Evolutionary conservation across 352 stramenopile species (phyloP).

Genomic region (Stramenopiles sp.): DNA sequence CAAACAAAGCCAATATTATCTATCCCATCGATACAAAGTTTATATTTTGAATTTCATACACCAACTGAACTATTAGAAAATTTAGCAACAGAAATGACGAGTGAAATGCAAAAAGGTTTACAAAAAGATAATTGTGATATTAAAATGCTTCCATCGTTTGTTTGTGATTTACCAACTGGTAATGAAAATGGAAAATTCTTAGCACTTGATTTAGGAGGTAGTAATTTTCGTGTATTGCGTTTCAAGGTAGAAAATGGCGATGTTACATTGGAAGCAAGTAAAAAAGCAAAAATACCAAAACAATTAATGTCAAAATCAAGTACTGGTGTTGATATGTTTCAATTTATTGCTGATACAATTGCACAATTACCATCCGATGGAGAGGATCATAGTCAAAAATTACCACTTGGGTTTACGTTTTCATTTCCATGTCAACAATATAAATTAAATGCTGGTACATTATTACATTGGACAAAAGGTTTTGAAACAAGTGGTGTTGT

Average conservation of each 20-base stretch:
- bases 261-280: too few relatives aligned
- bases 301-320: too few relatives aligned
- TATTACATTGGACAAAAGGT: slow-evolving; percentile 26
- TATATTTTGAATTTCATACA: too few relatives aligned
- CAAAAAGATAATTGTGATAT: slow-evolving; percentile 10
- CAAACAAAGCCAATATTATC: too few relatives aligned
- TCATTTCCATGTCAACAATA: slow-evolving; percentile 24
- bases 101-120: slow-evolving; percentile 17
- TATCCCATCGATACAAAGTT: too few relatives aligned
- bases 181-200: slow-evolving; percentile 18
- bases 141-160: slow-evolving; percentile 18
- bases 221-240: slow-evolving; percentile 19
- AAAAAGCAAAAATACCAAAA: too few relatives aligned
- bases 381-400: too few relatives aligned
- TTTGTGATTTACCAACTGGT: slow-evolving; percentile 17
- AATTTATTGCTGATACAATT: too few relatives aligned
- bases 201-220: slow-evolving; percentile 20
- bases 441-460: slow-evolving; percentile 18
- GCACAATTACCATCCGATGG: too few relatives aligned
- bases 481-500: slow-evolving; percentile 20
- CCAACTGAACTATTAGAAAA: neutral
- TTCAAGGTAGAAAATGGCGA: too few relatives aligned
- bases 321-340: too few relatives aligned
- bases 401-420: slow-evolving; percentile 30
- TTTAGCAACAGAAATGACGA: slow-evolving; percentile 11